phyloP scores from a whole-genome alignment of 305 asterid genomes.

The Fraxinus baroniana region DNA sequence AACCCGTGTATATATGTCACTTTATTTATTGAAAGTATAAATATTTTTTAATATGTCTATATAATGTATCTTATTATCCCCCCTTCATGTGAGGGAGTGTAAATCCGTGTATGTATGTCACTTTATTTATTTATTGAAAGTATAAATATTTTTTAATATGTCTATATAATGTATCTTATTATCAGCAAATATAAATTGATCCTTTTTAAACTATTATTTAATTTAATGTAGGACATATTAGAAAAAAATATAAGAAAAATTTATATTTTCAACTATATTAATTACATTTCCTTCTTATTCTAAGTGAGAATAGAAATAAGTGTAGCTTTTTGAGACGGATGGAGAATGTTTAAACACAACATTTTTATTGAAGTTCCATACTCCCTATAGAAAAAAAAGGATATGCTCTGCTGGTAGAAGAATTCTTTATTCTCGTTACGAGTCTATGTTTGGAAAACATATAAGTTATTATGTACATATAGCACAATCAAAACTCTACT shows the following conservation, averaged over 20 bases:
- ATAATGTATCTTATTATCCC: too few relatives aligned
- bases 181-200: too few relatives aligned
- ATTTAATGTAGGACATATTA: background rate
- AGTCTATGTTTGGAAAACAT: background rate
- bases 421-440: background rate
- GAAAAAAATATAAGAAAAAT: background rate
- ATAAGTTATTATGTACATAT: too few relatives aligned
- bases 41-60: too few relatives aligned
- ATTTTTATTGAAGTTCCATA: background rate
- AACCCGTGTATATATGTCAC: background rate
- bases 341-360: background rate
- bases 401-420: background rate
- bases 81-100: background rate
- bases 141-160: too few relatives aligned
- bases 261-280: too few relatives aligned
- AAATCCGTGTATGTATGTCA: background rate
- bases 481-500: background rate
- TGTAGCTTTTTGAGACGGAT: too few relatives aligned
- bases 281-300: background rate
- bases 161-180: too few relatives aligned
- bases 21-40: too few relatives aligned
- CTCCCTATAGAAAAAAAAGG: background rate
- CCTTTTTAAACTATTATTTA: background rate
- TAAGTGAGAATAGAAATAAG: background rate
- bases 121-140: background rate